Evolutionary conservation across 106 monocot genomes (phyloP).

Genomic region (Ottelia alismoides): DNA sequence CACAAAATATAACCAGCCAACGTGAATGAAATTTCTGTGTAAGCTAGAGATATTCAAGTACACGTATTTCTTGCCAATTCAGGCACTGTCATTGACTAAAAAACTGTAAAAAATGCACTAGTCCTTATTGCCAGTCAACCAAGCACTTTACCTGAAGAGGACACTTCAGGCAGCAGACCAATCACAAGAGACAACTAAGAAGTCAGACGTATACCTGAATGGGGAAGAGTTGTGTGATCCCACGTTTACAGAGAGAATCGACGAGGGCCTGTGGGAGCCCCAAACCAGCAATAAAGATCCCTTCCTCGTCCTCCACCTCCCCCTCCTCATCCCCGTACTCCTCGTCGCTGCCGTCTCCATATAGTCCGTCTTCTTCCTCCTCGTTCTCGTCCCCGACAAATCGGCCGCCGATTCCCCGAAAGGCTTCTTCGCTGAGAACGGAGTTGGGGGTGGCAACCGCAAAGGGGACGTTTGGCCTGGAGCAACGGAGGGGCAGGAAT

Average conservation of each 20-base stretch:
- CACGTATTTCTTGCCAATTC: no score
- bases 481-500: no score
- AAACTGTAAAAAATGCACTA: no score
- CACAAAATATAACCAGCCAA: no score
- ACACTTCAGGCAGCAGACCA: no score
- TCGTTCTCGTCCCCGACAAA: not conserved
- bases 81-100: no score
- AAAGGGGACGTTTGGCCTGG: no score
- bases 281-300: conserved; percentile 42
- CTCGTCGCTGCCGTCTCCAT: not conserved
- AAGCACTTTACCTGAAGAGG: no score
- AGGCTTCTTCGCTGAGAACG: conserved; percentile 83
- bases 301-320: conserved; percentile 9
- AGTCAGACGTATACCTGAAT: conserved; percentile 72
- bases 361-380: not conserved
- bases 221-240: conserved; percentile 77
- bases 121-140: no score
- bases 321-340: conserved; percentile 13
- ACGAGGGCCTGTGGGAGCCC: conserved; percentile 70
- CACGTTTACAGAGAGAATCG: conserved; percentile 52
- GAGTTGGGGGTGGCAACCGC: conserved; percentile 66
- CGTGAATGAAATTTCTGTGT: no score
- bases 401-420: conserved; percentile 41
- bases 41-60: no score
- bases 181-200: no score